phyloP scores from a whole-genome alignment of 257 asterid species.

The Verbena officinalis region DNA sequence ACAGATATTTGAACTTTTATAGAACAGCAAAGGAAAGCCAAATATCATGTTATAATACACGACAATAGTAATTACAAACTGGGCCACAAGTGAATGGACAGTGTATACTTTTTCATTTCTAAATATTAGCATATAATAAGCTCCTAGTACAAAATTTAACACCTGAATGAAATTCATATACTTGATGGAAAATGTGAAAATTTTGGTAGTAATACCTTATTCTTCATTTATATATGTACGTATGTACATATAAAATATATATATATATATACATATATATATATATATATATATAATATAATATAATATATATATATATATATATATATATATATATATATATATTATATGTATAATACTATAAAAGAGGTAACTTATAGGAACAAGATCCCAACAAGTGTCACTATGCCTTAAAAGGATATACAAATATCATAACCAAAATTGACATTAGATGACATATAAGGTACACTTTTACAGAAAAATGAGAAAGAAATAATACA shows the following conservation, averaged over 20 bases:
- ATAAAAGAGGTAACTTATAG: too few species aligned
- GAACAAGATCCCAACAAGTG: too few species aligned
- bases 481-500: background rate
- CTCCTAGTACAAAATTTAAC: background rate
- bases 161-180: background rate
- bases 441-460: constrained; percentile 10
- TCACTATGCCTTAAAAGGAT: too few species aligned
- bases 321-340: too few species aligned
- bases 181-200: background rate
- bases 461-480: background rate
- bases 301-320: too few species aligned
- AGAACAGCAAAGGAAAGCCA: background rate
- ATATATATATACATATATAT: too few species aligned
- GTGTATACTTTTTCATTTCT: background rate
- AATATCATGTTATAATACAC: background rate
- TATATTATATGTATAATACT: too few species aligned
- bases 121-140: background rate
- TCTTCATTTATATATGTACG: background rate
- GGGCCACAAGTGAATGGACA: background rate
- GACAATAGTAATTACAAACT: constrained; percentile 4
- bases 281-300: too few species aligned
- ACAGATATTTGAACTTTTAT: background rate
- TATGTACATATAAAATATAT: background rate
- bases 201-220: background rate
- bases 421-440: background rate